A percentile compares a stretch with the other conserved stretches of the same genome.
These are phyloP conservation scores for Podospora conica DNA, from an alignment of 495 filamentous ascomycete species.

Conservation along the genomic window DNA sequence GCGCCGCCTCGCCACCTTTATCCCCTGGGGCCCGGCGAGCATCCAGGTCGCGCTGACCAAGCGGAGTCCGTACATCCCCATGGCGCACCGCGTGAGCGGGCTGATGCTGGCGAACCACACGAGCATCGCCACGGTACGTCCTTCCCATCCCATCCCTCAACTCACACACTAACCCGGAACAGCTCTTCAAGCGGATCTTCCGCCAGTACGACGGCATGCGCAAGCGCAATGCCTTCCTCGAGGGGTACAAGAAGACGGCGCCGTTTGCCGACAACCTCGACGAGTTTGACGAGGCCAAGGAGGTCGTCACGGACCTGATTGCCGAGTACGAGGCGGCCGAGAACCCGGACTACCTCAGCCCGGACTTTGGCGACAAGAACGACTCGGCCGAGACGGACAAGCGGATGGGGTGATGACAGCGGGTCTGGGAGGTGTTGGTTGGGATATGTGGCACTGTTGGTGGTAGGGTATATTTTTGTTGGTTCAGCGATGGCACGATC, in stretches of 20 bases:
- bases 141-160: neutral
- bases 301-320: slow-evolving; percentile 81
- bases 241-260: slow-evolving; percentile 88
- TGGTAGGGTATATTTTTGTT: neutral
- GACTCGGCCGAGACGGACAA: slow-evolving; percentile 42
- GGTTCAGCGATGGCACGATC: neutral
- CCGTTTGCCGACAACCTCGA: slow-evolving; percentile 85
- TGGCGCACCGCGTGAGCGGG: slow-evolving; percentile 88
- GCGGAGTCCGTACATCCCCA: slow-evolving; percentile 87
- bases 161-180: neutral
- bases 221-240: slow-evolving; percentile 94
- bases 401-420: slow-evolving; percentile 27
- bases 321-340: slow-evolving; percentile 95
- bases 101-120: slow-evolving; percentile 98
- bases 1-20: slow-evolving; percentile 88
- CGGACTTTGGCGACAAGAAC: slow-evolving; percentile 47
- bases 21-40: slow-evolving; percentile 97
- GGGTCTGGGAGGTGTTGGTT: neutral
- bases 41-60: slow-evolving; percentile 97
- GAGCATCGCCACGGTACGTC: slow-evolving; percentile 76
- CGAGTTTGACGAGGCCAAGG: slow-evolving; percentile 90
- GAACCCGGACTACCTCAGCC: slow-evolving; percentile 76
- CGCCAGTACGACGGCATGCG: slow-evolving; percentile 84
- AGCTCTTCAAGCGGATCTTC: slow-evolving; percentile 54
- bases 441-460: neutral